Conservation (phyloP, 2,329 filamentous ascomycete species). For the Aureobasidium subglaciale region DNA sequence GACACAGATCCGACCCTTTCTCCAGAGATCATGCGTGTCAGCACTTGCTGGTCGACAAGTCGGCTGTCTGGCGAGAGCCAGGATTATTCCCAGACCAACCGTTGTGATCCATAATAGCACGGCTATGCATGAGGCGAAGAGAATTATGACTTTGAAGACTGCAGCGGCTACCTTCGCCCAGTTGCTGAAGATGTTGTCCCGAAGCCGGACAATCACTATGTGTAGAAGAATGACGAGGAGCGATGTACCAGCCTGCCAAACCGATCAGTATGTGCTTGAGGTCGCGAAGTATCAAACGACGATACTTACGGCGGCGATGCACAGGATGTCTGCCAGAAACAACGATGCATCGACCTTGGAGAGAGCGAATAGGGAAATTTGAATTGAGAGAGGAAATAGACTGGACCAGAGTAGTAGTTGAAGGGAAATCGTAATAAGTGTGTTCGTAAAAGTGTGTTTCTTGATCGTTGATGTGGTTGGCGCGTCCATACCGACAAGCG, state of each 20-base stretch:
- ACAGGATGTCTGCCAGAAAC: background rate
- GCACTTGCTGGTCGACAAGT: background rate
- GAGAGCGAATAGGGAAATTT: background rate
- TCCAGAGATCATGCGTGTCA: background rate
- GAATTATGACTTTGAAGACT: background rate
- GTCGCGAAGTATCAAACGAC: background rate
- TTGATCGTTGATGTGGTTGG: background rate
- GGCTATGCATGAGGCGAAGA: background rate
- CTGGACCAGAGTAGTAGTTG: slow-evolving; percentile 8
- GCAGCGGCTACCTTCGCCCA: background rate
- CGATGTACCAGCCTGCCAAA: background rate
- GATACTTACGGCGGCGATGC: slow-evolving; percentile 6
- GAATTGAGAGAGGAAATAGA: background rate
- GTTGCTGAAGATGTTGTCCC: background rate
- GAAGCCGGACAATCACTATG: background rate
- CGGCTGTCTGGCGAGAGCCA: background rate
- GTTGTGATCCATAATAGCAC: slow-evolving; percentile 4
- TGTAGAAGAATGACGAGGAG: background rate
- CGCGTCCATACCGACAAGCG: background rate
- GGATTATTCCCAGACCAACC: background rate
- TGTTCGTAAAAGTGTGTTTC: slow-evolving; percentile 1
- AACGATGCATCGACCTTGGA: background rate
- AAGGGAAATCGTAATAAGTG: background rate
- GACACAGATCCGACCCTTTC: background rate
- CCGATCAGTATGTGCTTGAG: background rate